These are phyloP conservation scores for Lithocarpus polystachyus DNA, from an alignment of 306 rosid species.

Conservation along the genomic window DNA sequence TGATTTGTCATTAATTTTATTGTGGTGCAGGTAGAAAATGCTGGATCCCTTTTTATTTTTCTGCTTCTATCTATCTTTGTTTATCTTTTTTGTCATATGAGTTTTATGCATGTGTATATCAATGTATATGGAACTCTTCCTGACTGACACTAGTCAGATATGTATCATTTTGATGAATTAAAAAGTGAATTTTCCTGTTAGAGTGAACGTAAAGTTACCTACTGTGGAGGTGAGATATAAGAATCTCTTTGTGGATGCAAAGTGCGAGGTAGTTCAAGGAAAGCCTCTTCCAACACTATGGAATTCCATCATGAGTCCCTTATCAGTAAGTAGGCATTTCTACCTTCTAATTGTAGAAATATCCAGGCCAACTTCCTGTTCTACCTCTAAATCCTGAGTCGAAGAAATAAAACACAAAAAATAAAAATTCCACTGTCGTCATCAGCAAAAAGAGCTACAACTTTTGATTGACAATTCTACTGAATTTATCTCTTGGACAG, in stretches of 20 bases:
- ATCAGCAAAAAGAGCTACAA: constrained; percentile 14
- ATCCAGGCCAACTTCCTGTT: constrained; percentile 1
- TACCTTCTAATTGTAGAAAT: constrained; percentile 8
- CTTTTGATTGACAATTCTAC: background rate
- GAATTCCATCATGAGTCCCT: constrained; percentile 41
- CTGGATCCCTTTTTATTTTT: no score
- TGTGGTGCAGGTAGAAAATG: no score
- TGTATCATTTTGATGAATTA: background rate
- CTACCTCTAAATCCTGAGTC: constrained; percentile 4
- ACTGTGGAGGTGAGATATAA: constrained; percentile 54
- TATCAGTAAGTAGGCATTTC: constrained; percentile 43
- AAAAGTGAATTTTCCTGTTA: constrained; percentile 15
- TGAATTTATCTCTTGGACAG: constrained; percentile 28
- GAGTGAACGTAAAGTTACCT: constrained; percentile 48
- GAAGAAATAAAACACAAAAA: background rate
- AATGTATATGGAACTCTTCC: no score
- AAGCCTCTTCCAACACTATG: constrained; percentile 61
- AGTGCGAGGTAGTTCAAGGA: constrained; percentile 57
- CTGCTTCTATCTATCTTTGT: no score
- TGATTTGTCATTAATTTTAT: no score
- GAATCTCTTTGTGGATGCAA: constrained; percentile 46
- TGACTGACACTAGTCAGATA: no score
- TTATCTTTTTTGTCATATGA: no score
- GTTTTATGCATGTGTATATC: no score
- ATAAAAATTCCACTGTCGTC: background rate